A percentile compares a stretch with the other conserved stretches of the same genome.
Conservation (phyloP, 176 grass and related monocot genomes). For the Saccharum spontaneum region DNA sequence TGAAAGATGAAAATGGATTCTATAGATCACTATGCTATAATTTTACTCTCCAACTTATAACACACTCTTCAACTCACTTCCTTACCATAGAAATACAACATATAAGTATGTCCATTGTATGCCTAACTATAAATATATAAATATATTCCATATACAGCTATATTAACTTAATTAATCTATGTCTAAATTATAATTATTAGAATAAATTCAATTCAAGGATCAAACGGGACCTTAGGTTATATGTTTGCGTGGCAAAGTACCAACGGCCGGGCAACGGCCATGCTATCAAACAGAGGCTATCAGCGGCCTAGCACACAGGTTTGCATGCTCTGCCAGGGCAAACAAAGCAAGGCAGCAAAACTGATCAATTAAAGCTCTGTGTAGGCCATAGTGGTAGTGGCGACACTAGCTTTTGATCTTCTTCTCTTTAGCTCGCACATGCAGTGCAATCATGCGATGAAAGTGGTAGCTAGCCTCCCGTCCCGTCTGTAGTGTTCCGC, state of each 20-base stretch:
- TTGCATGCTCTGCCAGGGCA: neutral
- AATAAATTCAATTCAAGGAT: too few relatives aligned
- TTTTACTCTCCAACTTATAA: too few relatives aligned
- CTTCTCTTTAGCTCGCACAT: constrained; percentile 27
- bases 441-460: constrained; percentile 13
- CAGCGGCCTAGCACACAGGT: neutral
- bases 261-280: neutral
- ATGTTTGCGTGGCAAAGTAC: neutral
- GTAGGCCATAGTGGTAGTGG: constrained; percentile 7
- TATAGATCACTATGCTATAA: too few relatives aligned
- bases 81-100: too few relatives aligned
- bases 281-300: neutral
- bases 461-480: neutral
- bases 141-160: too few relatives aligned
- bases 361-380: neutral
- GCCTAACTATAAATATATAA: too few relatives aligned
- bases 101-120: too few relatives aligned
- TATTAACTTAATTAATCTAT: too few relatives aligned
- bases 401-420: constrained; percentile 16
- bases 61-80: too few relatives aligned
- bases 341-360: neutral
- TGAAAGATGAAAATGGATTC: too few relatives aligned
- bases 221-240: neutral
- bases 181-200: too few relatives aligned
- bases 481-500: neutral